Evolutionary conservation across 257 asterid genomes (phyloP).

Genomic region (Primulina huaijiensis): DNA sequence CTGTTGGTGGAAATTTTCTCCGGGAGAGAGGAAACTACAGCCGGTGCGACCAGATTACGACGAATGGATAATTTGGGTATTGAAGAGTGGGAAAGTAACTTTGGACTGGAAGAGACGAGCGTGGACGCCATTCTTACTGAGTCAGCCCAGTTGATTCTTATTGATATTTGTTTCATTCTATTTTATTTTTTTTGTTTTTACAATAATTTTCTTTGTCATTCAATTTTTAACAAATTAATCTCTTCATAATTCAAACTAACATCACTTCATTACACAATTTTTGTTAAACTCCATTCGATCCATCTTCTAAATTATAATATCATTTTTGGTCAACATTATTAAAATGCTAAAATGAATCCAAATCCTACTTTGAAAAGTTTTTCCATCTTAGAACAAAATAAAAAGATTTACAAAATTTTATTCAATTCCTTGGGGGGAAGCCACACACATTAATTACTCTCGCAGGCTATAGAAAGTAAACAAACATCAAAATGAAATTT

Average conservation of each 20-base stretch:
- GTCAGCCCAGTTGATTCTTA: too few relatives aligned
- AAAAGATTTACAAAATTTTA: constrained; percentile 48
- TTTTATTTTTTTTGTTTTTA: too few relatives aligned
- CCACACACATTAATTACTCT: neutral
- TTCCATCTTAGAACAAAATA: neutral
- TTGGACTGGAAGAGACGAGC: constrained; percentile 42
- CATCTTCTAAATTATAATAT: too few relatives aligned
- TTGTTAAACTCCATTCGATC: too few relatives aligned
- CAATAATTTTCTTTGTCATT: too few relatives aligned
- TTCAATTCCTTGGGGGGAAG: constrained; percentile 56
- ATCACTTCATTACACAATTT: too few relatives aligned
- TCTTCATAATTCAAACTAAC: too few relatives aligned
- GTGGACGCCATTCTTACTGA: constrained; percentile 28
- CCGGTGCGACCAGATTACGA: constrained; percentile 25
- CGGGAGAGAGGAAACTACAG: constrained; percentile 38
- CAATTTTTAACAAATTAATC: too few relatives aligned
- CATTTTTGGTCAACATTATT: neutral
- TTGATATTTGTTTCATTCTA: too few relatives aligned
- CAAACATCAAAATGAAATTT: neutral
- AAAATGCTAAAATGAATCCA: neutral
- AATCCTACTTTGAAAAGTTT: neutral
- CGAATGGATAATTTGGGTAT: constrained; percentile 40
- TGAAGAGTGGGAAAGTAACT: constrained; percentile 21
- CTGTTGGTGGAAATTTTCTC: constrained; percentile 26
- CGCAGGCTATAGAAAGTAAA: neutral